Conservation (phyloP, 1,284 basidiomycete genomes). For the Tilletia caries region DNA sequence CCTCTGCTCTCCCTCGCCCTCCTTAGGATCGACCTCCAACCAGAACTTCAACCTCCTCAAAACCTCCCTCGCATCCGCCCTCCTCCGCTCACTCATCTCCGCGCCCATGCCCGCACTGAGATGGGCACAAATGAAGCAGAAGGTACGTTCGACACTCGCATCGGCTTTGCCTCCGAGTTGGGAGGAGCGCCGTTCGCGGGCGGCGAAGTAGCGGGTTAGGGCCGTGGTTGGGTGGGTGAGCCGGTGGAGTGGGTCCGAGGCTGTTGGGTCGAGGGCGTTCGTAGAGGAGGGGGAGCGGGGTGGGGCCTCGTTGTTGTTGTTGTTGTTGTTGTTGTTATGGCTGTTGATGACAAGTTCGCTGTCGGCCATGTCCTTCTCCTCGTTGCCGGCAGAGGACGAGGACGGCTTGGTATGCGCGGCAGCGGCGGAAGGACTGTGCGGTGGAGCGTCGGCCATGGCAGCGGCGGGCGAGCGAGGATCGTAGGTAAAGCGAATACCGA, state of each 20-base stretch:
- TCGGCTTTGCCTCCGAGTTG: constrained; percentile 3
- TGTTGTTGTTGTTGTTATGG: too few relatives aligned
- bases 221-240: constrained; percentile 3
- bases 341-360: too few relatives aligned
- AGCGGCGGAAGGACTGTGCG: not conserved
- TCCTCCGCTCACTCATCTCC: constrained; percentile 8
- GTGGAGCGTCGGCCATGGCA: constrained; percentile 15
- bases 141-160: not conserved
- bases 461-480: not conserved
- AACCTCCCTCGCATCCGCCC: constrained; percentile 9
- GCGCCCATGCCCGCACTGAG: constrained; percentile 7
- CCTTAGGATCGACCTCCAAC: constrained; percentile 11
- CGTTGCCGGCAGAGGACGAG: not conserved
- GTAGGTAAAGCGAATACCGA: constrained; percentile 28
- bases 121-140: constrained; percentile 17
- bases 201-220: not conserved
- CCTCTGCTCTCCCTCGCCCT: not conserved
- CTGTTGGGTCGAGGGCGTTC: constrained; percentile 6
- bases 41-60: constrained; percentile 12
- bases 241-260: not conserved
- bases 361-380: not conserved
- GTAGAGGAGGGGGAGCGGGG: not conserved
- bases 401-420: not conserved
- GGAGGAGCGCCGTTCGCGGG: not conserved
- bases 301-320: too few relatives aligned